Base-by-base conservation (phyloP, 352 stramenopile genomes). In the Pythium brachiatum region DNA sequence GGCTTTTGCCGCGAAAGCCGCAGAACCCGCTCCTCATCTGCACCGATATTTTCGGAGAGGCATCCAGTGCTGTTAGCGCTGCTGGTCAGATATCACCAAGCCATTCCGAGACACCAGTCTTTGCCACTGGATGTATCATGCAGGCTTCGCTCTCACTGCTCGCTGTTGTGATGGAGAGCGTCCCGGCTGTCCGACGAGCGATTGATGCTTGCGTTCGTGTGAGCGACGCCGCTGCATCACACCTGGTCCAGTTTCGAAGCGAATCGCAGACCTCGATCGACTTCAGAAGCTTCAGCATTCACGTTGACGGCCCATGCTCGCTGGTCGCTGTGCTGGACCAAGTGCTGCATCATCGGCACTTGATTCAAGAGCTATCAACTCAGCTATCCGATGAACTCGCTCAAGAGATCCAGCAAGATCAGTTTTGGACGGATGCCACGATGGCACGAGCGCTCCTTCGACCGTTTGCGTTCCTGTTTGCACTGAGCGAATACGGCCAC, bases 101-200 rank as follows among this genome's bases (percentile, higher is more conserved):
- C 23, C 41, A 48, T 27, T 8, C 16, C 20, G 20, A 48, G 18
- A 7, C 39, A 7, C 52, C 41, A 8, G 16, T 57, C 26, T 58
- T 75, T 21, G 39, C 66, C 0, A 53, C 59, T 23, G 61, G 68
- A 3, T 81, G 74, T 23, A 69, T 81, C 59, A 70, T 76, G 55
- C 71, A 81, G 26, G 36, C 51, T 0, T 58, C 63, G 6, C 36
- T 70, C 1, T 55, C 31, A 7, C 57, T 70, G 8, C 32, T 70
- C 2, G 41, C 29, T 7, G 20, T 23, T 1, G 31, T 70, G 3
- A n/a, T 62, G 2, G 43, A 50, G 18, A 21, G 16, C 3, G 25
- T 21, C 8, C 51, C 63, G 1, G 8, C 21, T 13, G 7, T 66
- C 21, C 57, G 51, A 21, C 41, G 13, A 13, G 36, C 38, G 3